Base-by-base conservation (phyloP, 169 alveolate genomes). In the Plasmodium adleri region DNA sequence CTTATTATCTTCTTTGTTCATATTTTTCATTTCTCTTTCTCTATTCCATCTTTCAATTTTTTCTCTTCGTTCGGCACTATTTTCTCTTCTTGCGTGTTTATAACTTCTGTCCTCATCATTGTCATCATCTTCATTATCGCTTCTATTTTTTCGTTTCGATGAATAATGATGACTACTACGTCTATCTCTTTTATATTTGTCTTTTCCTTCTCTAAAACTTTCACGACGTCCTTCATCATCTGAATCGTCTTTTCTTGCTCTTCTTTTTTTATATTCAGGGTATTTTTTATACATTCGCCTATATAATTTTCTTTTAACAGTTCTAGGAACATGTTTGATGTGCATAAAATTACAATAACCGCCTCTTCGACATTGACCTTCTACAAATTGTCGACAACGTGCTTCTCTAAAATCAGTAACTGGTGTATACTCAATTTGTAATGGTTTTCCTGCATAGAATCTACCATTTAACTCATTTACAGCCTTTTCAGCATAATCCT, bases 371-470 rank as follows among this genome's bases (percentile, higher is more conserved):
- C 99, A 99, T 54, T 96, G 97, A 3, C 99, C 99, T 72, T 98
- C 99, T 43, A 97, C 99, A 90, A 97, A 98, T 91, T 98, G 99
- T 49, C 99, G 96, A 87, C 99, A 98, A 64, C 98, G 95, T 45
- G 99, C 99, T 75, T 99, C 99, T 62, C 98, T 96, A 93, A 99
- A 99, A 92, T 99, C 99, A n/a, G 99, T 96, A 5, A 99, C 99
- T 6, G 99, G 99, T 12, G 99, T 97, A 91, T 95, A 98, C 88
- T 99, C 99, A 24, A 97, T 97, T 63, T 96, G 96, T n/a, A 99
- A 97, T 6, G 96, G 97, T 80, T 95, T 96, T 80, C 96, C 96
- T 22, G 97, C 98, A 92, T 98, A 98, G 70, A 96, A 97, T 90
- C 99, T 94, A 32, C 99, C 99, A 28, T 97, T 96, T 24, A 99